These are phyloP conservation scores for Lachancea meyersii DNA, from an alignment of 805 yeast genomes.

Conservation along the genomic window DNA sequence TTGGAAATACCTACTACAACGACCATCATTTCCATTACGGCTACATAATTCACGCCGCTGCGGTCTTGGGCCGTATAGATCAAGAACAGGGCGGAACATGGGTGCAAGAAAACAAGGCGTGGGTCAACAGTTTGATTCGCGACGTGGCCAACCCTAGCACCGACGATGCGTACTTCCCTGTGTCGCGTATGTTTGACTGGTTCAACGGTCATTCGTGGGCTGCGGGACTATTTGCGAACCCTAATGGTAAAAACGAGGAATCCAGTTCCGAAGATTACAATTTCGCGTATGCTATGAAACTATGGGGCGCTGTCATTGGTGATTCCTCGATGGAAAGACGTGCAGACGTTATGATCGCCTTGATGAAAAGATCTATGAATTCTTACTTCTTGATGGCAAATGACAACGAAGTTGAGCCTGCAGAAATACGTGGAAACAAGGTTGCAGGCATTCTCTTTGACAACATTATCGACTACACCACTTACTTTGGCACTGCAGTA, in stretches of 20 bases:
- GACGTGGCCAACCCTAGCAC: conserved; percentile 61
- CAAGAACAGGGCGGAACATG: conserved; percentile 45
- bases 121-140: conserved; percentile 56
- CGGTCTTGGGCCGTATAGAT: conserved; percentile 67
- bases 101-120: conserved; percentile 42
- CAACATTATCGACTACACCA: conserved; percentile 65
- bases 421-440: conserved; percentile 46
- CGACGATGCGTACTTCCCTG: conserved; percentile 53
- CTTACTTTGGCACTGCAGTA: conserved; percentile 56
- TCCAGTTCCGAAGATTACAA: conserved; percentile 67
- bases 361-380: conserved; percentile 50
- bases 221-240: conserved; percentile 53
- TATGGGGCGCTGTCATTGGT: conserved; percentile 58
- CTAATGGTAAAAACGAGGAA: conserved; percentile 69
- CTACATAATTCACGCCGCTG: conserved; percentile 77
- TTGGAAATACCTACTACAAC: conserved; percentile 71
- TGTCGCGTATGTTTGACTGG: conserved; percentile 63
- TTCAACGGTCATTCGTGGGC: conserved; percentile 74
- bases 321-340: conserved; percentile 48
- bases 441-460: conserved; percentile 68
- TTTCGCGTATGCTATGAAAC: conserved; percentile 59
- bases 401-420: conserved; percentile 47
- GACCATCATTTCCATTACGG: conserved; percentile 90
- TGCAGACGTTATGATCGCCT: conserved; percentile 52
- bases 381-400: conserved; percentile 46